Evolutionary conservation across 139 green algal species (phyloP).

Genomic region (Parachlorella kessleri): DNA sequence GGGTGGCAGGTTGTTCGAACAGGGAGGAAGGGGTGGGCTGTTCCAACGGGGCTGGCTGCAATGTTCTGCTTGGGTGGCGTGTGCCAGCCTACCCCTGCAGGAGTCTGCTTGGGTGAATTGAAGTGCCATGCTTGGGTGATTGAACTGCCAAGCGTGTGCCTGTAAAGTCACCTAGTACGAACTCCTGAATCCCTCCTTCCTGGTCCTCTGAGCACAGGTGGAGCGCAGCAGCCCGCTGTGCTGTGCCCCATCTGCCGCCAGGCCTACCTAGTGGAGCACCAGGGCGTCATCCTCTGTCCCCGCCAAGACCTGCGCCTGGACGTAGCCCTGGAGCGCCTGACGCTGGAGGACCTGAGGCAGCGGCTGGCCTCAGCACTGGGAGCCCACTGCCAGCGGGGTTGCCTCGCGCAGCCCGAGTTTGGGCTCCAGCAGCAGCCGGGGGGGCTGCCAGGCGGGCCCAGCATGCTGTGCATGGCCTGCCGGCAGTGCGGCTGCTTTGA

Average conservation of each 20-base stretch:
- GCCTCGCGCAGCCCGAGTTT: neutral
- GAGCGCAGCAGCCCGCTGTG: neutral
- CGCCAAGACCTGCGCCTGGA: slow-evolving; percentile 39
- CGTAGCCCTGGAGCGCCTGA: slow-evolving; percentile 23
- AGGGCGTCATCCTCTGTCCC: slow-evolving; percentile 37
- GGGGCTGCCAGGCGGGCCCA: too few relatives aligned
- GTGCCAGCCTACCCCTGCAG: too few relatives aligned
- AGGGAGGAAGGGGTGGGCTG: too few relatives aligned
- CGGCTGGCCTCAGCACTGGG: slow-evolving; percentile 5
- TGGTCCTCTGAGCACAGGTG: too few relatives aligned
- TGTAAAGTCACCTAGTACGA: too few relatives aligned
- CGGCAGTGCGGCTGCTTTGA: neutral
- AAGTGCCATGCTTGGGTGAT: too few relatives aligned
- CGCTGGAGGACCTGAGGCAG: slow-evolving; percentile 18
- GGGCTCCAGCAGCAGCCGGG: neutral
- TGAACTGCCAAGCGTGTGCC: too few relatives aligned
- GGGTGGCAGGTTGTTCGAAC: too few relatives aligned
- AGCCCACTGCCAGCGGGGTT: neutral
- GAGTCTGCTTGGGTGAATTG: too few relatives aligned
- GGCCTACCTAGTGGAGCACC: slow-evolving; percentile 16
- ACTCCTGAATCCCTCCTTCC: too few relatives aligned
- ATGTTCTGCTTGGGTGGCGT: too few relatives aligned
- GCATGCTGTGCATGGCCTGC: neutral
- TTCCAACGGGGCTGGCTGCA: too few relatives aligned
- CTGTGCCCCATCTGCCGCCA: slow-evolving; percentile 36